A percentile compares a stretch with the other conserved stretches of the same genome.
phyloP scores from a whole-genome alignment of 495 filamentous ascomycete genomes.

The Endocarpon pusillum region DNA sequence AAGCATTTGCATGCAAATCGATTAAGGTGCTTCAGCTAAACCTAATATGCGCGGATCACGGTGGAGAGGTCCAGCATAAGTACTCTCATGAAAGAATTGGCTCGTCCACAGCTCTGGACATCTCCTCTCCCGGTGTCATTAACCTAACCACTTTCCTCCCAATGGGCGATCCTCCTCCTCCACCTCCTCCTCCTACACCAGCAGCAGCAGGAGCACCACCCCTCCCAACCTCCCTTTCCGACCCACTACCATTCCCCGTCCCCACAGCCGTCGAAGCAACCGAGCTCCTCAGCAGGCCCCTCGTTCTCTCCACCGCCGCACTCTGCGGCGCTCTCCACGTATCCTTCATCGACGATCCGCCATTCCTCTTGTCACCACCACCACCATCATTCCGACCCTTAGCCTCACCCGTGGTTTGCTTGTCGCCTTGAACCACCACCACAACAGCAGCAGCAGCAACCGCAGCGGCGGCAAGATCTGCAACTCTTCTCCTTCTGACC shows the following conservation, averaged over 20 bases:
- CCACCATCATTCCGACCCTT: too few species aligned
- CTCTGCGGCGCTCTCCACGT: slow-evolving; percentile 6
- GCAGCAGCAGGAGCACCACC: slow-evolving; percentile 2
- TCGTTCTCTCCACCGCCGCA: slow-evolving; percentile 9
- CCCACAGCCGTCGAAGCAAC: not conserved
- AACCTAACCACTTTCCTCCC: slow-evolving; percentile 13
- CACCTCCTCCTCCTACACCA: too few species aligned
- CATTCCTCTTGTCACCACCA: too few species aligned
- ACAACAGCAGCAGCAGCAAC: not conserved
- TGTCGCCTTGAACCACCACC: not conserved
- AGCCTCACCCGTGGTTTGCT: too few species aligned
- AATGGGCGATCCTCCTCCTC: slow-evolving; percentile 6
- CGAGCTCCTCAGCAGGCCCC: slow-evolving; percentile 5
- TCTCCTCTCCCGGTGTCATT: slow-evolving; percentile 7
- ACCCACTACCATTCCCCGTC: not conserved
- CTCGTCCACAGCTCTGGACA: too few species aligned
- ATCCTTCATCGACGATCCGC: slow-evolving; percentile 9
- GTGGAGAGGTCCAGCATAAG: too few species aligned
- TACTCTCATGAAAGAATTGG: too few species aligned
- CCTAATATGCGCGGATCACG: too few species aligned
- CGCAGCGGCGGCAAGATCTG: slow-evolving; percentile 11
- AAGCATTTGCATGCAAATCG: too few species aligned
- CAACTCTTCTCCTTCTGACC: slow-evolving; percentile 23
- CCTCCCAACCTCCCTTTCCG: not conserved
- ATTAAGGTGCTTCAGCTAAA: too few species aligned